Evolutionary conservation across 202 grass and related monocot species (phyloP).

Genomic region (Zizania palustris): DNA sequence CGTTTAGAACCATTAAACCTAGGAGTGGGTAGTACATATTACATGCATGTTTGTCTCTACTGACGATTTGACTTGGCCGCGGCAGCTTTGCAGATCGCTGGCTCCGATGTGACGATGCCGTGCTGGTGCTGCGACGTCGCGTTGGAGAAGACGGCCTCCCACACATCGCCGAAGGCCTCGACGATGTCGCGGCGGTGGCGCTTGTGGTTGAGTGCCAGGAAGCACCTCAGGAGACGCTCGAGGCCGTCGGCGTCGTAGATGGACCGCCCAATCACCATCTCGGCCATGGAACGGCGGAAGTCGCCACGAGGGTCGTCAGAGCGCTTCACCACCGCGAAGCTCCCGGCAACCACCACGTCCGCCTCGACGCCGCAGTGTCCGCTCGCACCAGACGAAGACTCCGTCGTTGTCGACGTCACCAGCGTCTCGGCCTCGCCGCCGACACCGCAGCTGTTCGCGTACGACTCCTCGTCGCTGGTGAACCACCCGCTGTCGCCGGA

Average conservation of each 20-base stretch:
- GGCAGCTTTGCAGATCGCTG: constrained; percentile 1
- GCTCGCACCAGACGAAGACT: constrained; percentile 52
- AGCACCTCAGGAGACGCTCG: constrained; percentile 79
- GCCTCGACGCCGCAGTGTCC: constrained; percentile 11
- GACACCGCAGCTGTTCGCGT: constrained; percentile 22
- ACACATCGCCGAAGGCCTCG: constrained; percentile 75
- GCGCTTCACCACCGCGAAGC: constrained; percentile 84
- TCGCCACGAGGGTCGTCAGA: constrained; percentile 72
- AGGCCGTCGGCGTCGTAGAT: constrained; percentile 79
- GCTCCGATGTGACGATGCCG: not conserved
- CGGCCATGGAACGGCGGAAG: constrained; percentile 85
- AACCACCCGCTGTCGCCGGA: constrained; percentile 70
- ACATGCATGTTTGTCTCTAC: constrained; percentile 5
- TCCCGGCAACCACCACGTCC: constrained; percentile 20
- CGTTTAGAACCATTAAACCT: not conserved
- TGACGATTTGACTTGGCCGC: not conserved
- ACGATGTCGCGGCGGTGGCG: constrained; percentile 72
- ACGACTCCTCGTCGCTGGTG: constrained; percentile 53
- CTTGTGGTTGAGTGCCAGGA: constrained; percentile 72
- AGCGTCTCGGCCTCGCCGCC: constrained; percentile 24
- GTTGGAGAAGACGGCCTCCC: constrained; percentile 65
- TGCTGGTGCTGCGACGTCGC: not conserved
- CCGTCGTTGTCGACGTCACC: constrained; percentile 39
- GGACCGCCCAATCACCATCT: constrained; percentile 80
- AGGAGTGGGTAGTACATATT: not conserved